phyloP scores from a whole-genome alignment of 306 rosid genomes.

The Vachellia pachyceras region DNA sequence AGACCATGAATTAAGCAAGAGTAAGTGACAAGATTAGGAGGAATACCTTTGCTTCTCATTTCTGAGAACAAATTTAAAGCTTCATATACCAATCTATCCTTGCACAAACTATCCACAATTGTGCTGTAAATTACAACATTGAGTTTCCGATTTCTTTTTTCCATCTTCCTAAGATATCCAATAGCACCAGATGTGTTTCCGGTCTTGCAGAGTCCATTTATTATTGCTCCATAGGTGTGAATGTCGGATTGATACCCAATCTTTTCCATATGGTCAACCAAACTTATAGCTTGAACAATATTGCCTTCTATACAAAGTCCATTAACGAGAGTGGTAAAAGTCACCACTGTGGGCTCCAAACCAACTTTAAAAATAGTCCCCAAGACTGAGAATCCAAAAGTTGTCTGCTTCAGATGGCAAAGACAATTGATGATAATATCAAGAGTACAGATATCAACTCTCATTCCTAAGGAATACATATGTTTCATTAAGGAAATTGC shows the following conservation, averaged over 20 bases:
- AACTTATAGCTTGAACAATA: slow-evolving; percentile 9
- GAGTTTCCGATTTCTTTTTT: neutral
- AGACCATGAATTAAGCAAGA: slow-evolving; percentile 31
- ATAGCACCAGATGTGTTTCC: slow-evolving; percentile 11
- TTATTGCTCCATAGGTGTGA: slow-evolving; percentile 8
- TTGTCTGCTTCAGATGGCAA: neutral
- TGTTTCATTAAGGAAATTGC: slow-evolving; percentile 9
- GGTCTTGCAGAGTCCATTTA: slow-evolving; percentile 32
- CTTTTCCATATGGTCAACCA: slow-evolving; percentile 20
- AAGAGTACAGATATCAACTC: neutral
- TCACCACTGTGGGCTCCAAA: slow-evolving; percentile 20
- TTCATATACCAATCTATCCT: slow-evolving; percentile 24
- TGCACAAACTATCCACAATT: slow-evolving; percentile 33
- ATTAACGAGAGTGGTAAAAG: slow-evolving; percentile 22
- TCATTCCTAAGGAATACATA: neutral
- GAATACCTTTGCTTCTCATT: slow-evolving; percentile 18
- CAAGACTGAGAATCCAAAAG: slow-evolving; percentile 16
- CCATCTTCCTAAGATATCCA: neutral
- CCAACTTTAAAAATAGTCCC: slow-evolving; percentile 18
- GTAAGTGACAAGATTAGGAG: slow-evolving; percentile 23
- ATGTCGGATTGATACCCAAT: slow-evolving; percentile 6
- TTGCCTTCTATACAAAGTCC: slow-evolving; percentile 25
- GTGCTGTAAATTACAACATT: neutral
- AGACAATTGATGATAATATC: slow-evolving; percentile 33
- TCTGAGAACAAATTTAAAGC: slow-evolving; percentile 16